Evolutionary conservation across 2,329 filamentous ascomycete species (phyloP), one percentile per base, ranked within the genome.

Genomic region (Fusarium begoniae): DNA sequence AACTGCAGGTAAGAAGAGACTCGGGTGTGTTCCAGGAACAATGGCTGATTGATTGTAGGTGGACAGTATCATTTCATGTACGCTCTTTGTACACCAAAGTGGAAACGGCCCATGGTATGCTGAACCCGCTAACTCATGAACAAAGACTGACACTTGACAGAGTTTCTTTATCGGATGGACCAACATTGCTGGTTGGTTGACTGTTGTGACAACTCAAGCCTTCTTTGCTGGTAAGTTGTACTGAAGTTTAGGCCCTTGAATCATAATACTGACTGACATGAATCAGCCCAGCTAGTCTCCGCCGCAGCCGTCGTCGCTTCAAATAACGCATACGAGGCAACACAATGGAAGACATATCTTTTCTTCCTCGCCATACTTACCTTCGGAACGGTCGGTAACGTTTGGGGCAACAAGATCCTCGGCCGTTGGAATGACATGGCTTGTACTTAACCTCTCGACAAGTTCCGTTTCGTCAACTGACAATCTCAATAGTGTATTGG

Each of bases 11-110:
- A 41, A 26, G 51, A 3, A 1, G 4, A 11, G 9, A 35, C 12
- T 37, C 15, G 26, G 5, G 6, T 13, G 20, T 15, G 13, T 32
- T 18, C 13, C 2, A 1, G 6, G 6, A n/a, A 26, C 13, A 15
- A 22, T n/a, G 4, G 2, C 37, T 66, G 0, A 66, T 37, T 6
- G 1, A 3, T 3, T 6, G 0, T 3, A 68, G 65, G 65, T 14
- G 85, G 85, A 2, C 85, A 86, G 48, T 86, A 86, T 74, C 83
- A 86, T 54, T 85, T 84, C n/a, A 83, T 83, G 10, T 84, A 84
- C 62, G 83, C 83, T 1, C 54, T 85, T 12, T 84, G 81, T 50
- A 82, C 81, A 3, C 77, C 81, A 0, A 73, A 72, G 35, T 85
- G 78, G 64, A 82, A 79, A 38, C 61, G 77, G 1, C 79, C 82